These are phyloP conservation scores for Mortierella sp. DNA, from an alignment of 371 early-diverging fungal genomes.

Conservation along the genomic window DNA sequence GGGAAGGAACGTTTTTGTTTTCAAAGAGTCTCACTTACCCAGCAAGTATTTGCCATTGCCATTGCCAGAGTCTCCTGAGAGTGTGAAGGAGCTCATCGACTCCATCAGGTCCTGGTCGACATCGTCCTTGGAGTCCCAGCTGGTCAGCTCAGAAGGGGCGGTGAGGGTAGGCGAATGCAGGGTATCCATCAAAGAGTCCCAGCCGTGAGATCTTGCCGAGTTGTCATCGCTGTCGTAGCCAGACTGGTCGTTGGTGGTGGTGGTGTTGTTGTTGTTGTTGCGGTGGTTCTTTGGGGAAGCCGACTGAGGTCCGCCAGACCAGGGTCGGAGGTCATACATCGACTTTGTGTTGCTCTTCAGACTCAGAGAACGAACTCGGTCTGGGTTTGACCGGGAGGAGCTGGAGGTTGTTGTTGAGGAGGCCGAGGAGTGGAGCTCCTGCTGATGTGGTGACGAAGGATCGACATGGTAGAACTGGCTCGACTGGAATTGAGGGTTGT, in stretches of 20 bases:
- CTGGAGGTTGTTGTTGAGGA: slow-evolving; percentile 23
- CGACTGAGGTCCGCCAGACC: slow-evolving; percentile 31
- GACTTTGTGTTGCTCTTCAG: slow-evolving; percentile 51
- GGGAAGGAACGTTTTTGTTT: background rate
- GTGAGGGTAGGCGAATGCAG: slow-evolving; percentile 36
- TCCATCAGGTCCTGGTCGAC: slow-evolving; percentile 28
- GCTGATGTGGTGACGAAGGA: background rate
- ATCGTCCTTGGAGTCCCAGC: slow-evolving; percentile 40
- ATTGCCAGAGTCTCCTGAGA: slow-evolving; percentile 27
- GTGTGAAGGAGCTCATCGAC: slow-evolving; percentile 18
- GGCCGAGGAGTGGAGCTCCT: slow-evolving; percentile 18
- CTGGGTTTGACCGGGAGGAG: slow-evolving; percentile 13
- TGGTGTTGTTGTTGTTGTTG: background rate
- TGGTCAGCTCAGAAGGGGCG: slow-evolving; percentile 20
- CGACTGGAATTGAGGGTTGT: slow-evolving; percentile 3
- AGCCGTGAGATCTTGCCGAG: slow-evolving; percentile 27
- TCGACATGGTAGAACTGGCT: slow-evolving; percentile 17
- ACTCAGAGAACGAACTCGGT: slow-evolving; percentile 40
- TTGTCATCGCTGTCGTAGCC: slow-evolving; percentile 52
- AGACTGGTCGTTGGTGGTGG: background rate
- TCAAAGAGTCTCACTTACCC: slow-evolving; percentile 27
- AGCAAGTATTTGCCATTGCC: slow-evolving; percentile 55
- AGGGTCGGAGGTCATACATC: slow-evolving; percentile 41
- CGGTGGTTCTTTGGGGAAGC: slow-evolving; percentile 1
- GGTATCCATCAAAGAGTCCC: slow-evolving; percentile 54